phyloP scores from a whole-genome alignment of 2,329 filamentous ascomycete genomes.

The Calonectria pseudoreteaudii region DNA sequence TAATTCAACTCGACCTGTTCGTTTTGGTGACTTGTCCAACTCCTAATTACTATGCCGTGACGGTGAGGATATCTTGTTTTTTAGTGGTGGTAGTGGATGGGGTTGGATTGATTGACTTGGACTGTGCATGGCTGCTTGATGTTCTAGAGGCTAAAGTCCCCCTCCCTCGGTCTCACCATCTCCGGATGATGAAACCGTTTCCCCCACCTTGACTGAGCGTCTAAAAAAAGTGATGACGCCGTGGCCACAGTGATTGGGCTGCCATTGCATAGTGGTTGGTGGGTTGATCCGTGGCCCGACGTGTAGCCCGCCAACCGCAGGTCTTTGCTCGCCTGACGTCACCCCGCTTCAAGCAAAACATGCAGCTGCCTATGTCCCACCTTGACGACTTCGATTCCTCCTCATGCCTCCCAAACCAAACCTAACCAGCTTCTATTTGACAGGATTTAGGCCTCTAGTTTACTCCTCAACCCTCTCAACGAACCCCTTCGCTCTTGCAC shows the following conservation, averaged over 20 bases:
- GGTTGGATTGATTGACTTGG: not conserved
- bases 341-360: constrained; percentile 40
- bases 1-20: constrained; percentile 40
- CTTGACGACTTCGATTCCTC: constrained; percentile 25
- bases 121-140: not conserved
- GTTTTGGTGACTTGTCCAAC: constrained; percentile 26
- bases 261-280: constrained; percentile 23
- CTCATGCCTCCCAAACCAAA: constrained; percentile 33
- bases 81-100: not conserved
- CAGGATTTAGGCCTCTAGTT: constrained; percentile 13
- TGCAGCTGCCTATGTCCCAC: constrained; percentile 28
- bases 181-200: not conserved
- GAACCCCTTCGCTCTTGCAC: not conserved
- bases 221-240: constrained; percentile 11
- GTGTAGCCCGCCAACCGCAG: constrained; percentile 7
- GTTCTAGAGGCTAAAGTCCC: not conserved
- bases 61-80: not conserved
- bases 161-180: not conserved
- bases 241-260: not conserved
- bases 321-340: constrained; percentile 42
- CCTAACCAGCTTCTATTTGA: constrained; percentile 12
- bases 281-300: constrained; percentile 14
- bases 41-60: not conserved
- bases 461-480: constrained; percentile 8
- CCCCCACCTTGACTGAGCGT: not conserved